Conservation (phyloP, 2,329 filamentous ascomycete genomes). For the Rhynchosporium graminicola region DNA sequence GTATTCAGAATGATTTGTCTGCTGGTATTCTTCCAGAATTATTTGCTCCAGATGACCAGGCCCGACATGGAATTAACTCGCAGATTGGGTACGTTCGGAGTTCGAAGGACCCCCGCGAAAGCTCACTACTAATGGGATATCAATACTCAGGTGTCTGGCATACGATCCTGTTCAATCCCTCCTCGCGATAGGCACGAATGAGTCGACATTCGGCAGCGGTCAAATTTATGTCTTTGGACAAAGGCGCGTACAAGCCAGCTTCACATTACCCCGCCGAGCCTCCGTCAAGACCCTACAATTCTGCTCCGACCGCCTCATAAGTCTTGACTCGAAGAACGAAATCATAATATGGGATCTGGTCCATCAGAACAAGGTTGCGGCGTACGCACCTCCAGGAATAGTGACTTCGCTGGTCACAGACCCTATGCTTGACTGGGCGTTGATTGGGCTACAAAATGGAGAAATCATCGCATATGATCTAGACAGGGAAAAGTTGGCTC, state of each 20-base stretch:
- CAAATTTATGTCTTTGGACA: slow-evolving; percentile 89
- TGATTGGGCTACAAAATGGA: slow-evolving; percentile 79
- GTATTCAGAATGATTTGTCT: slow-evolving; percentile 89
- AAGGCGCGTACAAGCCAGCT: slow-evolving; percentile 73
- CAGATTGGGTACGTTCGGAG: slow-evolving; percentile 57
- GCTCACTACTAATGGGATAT: slow-evolving; percentile 21
- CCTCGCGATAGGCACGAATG: slow-evolving; percentile 85
- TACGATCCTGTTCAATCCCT: slow-evolving; percentile 95
- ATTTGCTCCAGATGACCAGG: slow-evolving; percentile 82
- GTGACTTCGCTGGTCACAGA: slow-evolving; percentile 78
- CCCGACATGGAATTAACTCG: slow-evolving; percentile 79
- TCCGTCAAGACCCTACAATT: slow-evolving; percentile 82
- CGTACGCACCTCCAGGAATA: slow-evolving; percentile 74
- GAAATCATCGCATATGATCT: slow-evolving; percentile 93
- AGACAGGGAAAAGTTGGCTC: slow-evolving; percentile 74
- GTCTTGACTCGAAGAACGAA: slow-evolving; percentile 83
- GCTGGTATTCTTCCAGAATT: slow-evolving; percentile 74
- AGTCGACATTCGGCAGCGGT: slow-evolving; percentile 81
- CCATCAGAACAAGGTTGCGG: slow-evolving; percentile 63
- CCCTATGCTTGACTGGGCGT: slow-evolving; percentile 89
- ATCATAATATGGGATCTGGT: slow-evolving; percentile 80
- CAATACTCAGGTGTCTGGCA: slow-evolving; percentile 69
- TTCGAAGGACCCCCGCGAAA: slow-evolving; percentile 11
- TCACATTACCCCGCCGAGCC: slow-evolving; percentile 69
- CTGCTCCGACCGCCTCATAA: slow-evolving; percentile 81